These are phyloP conservation scores for Pythium volutum DNA, from an alignment of 352 stramenopile species.

Conservation along the genomic window DNA sequence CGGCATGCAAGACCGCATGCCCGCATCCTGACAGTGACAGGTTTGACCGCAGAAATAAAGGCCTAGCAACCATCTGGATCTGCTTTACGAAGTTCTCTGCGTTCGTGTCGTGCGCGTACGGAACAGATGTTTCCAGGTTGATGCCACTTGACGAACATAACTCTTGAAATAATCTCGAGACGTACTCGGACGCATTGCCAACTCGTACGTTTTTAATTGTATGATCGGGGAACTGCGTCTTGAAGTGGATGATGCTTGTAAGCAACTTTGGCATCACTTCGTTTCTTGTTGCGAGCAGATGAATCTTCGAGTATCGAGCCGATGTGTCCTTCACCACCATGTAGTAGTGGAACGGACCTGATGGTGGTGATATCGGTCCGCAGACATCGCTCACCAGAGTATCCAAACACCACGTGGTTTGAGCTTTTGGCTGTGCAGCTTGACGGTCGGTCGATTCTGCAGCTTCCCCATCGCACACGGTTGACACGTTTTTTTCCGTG, in stretches of 20 bases:
- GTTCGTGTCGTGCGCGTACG: conserved; percentile 19
- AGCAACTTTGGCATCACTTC: conserved; percentile 24
- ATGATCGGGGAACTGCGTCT: conserved; percentile 19
- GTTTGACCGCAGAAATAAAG: conserved; percentile 10
- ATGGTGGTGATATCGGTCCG: conserved; percentile 19
- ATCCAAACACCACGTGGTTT: conserved; percentile 10
- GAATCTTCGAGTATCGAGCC: conserved; percentile 9
- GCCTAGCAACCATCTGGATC: conserved; percentile 16
- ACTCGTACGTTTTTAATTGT: conserved; percentile 17
- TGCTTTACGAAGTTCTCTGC: conserved; percentile 19
- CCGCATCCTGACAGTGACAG: conserved; percentile 16
- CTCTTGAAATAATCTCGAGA: conserved; percentile 15
- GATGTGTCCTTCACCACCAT: conserved; percentile 19
- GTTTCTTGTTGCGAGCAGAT: conserved; percentile 15
- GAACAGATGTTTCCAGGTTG: conserved; percentile 10
- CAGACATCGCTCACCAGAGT: conserved; percentile 15
- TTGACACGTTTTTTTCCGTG: neutral
- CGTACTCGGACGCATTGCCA: conserved; percentile 18
- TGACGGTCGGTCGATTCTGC: conserved; percentile 10
- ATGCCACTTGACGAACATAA: conserved; percentile 20
- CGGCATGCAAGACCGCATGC: conserved; percentile 13
- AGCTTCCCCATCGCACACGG: conserved; percentile 17
- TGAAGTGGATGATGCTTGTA: conserved; percentile 21
- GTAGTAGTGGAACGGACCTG: conserved; percentile 23
- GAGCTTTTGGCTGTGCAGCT: conserved; percentile 1